phyloP scores from a whole-genome alignment of 1,284 basidiomycete species.

The Malassezia cuniculi region DNA sequence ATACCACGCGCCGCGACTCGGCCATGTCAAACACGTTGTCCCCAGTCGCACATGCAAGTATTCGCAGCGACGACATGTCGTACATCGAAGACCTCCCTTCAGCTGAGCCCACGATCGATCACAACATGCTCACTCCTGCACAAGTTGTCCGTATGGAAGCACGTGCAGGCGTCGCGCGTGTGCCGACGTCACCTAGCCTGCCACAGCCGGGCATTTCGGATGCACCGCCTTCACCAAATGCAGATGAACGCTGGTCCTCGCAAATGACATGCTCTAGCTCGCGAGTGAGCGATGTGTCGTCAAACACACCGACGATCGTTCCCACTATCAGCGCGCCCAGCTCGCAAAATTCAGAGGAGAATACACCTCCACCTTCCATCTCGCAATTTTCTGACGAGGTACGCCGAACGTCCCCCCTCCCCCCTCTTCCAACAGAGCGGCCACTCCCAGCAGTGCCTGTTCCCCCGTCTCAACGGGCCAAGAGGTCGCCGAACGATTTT shows the following conservation, averaged over 20 bases:
- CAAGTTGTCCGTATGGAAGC: constrained; percentile 31
- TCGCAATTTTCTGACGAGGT: too few species aligned
- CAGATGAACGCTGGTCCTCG: too few species aligned
- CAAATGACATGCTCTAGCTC: too few species aligned
- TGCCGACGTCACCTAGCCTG: constrained; percentile 23
- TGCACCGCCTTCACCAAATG: not conserved
- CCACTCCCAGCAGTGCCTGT: too few species aligned
- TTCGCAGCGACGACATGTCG: not conserved
- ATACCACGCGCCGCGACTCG: not conserved
- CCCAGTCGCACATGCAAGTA: not conserved
- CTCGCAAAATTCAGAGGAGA: too few species aligned
- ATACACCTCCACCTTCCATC: too few species aligned
- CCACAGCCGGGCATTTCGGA: not conserved
- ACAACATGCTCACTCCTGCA: constrained; percentile 22
- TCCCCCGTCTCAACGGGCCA: constrained; percentile 6
- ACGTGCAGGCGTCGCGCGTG: constrained; percentile 27
- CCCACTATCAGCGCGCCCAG: too few species aligned
- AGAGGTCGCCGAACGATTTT: constrained; percentile 33
- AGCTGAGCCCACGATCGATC: not conserved
- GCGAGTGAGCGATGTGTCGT: too few species aligned
- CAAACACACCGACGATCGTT: too few species aligned
- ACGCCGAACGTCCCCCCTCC: too few species aligned
- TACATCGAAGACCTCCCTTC: not conserved
- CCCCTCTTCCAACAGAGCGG: too few species aligned
- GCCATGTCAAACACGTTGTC: not conserved